Evolutionary conservation across 805 yeast species (phyloP).

Genomic region (Wickerhamomyces strasburgensis): DNA sequence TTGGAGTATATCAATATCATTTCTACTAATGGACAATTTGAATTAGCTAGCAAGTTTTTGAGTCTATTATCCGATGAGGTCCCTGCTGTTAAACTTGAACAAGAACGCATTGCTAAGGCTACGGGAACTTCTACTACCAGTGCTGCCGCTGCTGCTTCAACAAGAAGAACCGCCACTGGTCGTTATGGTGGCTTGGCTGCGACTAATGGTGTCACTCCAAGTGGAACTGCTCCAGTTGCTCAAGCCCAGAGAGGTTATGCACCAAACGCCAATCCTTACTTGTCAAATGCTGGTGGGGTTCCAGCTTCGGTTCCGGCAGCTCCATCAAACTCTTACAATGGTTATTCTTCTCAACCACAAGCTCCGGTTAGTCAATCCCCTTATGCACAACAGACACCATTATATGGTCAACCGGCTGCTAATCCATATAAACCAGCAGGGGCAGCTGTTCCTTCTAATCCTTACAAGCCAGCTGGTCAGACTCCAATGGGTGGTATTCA

Average conservation of each 20-base stretch:
- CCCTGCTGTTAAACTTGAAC: conserved; percentile 67
- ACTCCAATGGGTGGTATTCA: conserved; percentile 18
- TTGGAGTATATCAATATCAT: conserved; percentile 79
- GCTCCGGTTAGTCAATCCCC: not conserved
- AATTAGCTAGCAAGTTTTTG: conserved; percentile 69
- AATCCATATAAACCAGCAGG: conserved; percentile 25
- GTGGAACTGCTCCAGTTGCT: conserved; percentile 7
- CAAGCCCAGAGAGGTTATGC: conserved; percentile 7
- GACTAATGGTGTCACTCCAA: conserved; percentile 8
- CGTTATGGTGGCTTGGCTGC: conserved; percentile 18
- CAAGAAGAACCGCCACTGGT: conserved; percentile 12
- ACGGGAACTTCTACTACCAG: conserved; percentile 32
- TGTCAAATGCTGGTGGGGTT: conserved; percentile 8
- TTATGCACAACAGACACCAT: conserved; percentile 1
- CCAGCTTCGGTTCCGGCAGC: conserved; percentile 8
- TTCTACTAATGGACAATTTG: conserved; percentile 79
- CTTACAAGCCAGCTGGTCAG: conserved; percentile 27
- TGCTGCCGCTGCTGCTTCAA: conserved; percentile 15
- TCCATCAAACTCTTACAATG: conserved; percentile 17
- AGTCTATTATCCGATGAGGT: conserved; percentile 67
- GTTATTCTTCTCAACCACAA: conserved; percentile 5
- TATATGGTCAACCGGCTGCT: conserved; percentile 11
- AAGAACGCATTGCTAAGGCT: conserved; percentile 74
- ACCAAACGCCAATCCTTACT: conserved; percentile 6
- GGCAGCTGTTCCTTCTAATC: conserved; percentile 27